These are phyloP conservation scores for Fusarium incarnatum DNA, from an alignment of 2,329 filamentous ascomycete species.

Conservation along the genomic window DNA sequence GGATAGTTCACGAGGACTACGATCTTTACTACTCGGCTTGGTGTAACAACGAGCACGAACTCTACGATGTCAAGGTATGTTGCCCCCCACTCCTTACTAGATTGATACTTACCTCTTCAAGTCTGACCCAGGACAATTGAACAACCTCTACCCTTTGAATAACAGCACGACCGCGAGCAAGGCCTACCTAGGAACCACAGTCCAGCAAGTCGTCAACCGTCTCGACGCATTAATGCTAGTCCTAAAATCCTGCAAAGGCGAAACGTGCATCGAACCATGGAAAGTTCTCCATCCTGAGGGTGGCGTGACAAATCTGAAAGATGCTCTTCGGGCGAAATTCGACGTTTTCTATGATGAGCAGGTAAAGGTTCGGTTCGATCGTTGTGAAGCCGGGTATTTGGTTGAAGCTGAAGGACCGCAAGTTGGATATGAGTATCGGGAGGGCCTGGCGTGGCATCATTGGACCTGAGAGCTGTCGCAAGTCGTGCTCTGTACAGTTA, in stretches of 20 bases:
- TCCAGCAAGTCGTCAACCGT: slow-evolving; percentile 58
- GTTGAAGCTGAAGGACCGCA: slow-evolving; percentile 66
- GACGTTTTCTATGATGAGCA: slow-evolving; percentile 65
- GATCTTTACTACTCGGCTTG: slow-evolving; percentile 75
- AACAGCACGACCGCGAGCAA: not conserved
- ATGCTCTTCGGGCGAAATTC: slow-evolving; percentile 61
- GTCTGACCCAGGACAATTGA: slow-evolving; percentile 64
- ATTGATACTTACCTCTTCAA: slow-evolving; percentile 43
- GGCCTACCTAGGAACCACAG: slow-evolving; percentile 37
- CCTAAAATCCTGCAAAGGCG: slow-evolving; percentile 69
- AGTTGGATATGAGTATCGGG: slow-evolving; percentile 43
- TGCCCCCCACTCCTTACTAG: too few species aligned
- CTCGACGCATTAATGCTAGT: slow-evolving; percentile 70
- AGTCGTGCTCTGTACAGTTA: not conserved
- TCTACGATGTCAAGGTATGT: slow-evolving; percentile 72
- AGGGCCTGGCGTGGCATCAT: slow-evolving; percentile 47
- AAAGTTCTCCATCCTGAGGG: slow-evolving; percentile 65
- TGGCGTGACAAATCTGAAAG: slow-evolving; percentile 61
- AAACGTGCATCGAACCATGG: slow-evolving; percentile 68
- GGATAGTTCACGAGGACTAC: slow-evolving; percentile 66
- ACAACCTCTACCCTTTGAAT: slow-evolving; percentile 53
- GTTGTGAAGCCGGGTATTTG: slow-evolving; percentile 68
- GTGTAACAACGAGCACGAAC: slow-evolving; percentile 75
- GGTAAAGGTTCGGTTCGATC: slow-evolving; percentile 62
- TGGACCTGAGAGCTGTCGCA: slow-evolving; percentile 39